Percentiles rank a stretch among this genome's conserved stretches.
phyloP scores from a whole-genome alignment of 352 stramenopile species.

The Phytophthora kernoviae region DNA sequence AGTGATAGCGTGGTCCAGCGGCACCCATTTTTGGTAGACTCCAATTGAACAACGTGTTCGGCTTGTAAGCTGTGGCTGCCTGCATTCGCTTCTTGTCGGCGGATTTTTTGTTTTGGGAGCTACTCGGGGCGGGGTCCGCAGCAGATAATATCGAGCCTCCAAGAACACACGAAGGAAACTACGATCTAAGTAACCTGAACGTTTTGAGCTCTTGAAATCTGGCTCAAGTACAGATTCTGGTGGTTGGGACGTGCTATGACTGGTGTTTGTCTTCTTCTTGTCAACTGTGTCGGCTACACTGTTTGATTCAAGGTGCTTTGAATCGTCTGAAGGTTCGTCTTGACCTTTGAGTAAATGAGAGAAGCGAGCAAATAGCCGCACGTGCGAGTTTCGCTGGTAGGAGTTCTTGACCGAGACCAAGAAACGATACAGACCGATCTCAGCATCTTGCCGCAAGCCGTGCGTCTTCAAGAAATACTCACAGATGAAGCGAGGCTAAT shows the following conservation, averaged over 20 bases:
- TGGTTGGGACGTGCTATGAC: neutral
- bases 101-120: conserved; percentile 15
- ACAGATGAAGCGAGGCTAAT: conserved; percentile 66
- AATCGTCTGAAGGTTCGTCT: conserved; percentile 12
- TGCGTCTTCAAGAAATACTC: conserved; percentile 80
- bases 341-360: conserved; percentile 43
- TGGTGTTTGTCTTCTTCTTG: conserved; percentile 16
- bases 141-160: conserved; percentile 50
- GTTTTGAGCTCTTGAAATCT: conserved; percentile 12
- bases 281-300: neutral
- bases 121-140: conserved; percentile 31
- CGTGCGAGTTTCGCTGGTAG: conserved; percentile 51
- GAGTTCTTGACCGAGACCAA: conserved; percentile 71
- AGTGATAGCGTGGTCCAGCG: conserved; percentile 63
- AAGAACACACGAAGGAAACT: conserved; percentile 76
- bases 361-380: conserved; percentile 76
- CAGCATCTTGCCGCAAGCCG: conserved; percentile 60
- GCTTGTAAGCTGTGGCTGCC: conserved; percentile 1
- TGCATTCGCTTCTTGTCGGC: neutral
- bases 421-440: conserved; percentile 72
- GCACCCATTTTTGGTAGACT: conserved; percentile 62
- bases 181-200: conserved; percentile 47
- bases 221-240: conserved; percentile 2
- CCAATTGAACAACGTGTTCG: conserved; percentile 59
- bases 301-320: neutral